A percentile compares a stretch with the other conserved stretches of the same genome.
phyloP scores from a whole-genome alignment of 148 eudicot genomes.

The Gaultheria prostrata region DNA sequence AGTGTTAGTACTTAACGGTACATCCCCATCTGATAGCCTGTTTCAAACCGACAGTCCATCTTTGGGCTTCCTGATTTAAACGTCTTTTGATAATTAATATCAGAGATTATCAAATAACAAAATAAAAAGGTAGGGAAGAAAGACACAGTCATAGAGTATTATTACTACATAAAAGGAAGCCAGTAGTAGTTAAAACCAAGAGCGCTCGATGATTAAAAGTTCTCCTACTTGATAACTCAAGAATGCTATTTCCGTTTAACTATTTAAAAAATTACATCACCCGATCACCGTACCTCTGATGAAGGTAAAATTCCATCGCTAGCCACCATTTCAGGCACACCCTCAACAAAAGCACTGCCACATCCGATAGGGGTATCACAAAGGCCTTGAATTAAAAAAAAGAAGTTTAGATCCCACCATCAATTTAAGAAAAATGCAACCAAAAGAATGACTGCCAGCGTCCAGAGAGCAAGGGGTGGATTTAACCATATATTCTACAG shows the following conservation, averaged over 20 bases:
- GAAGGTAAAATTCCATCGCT: constrained; percentile 36
- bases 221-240: constrained; percentile 8
- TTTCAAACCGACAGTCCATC: background rate
- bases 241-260: background rate
- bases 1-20: background rate
- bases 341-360: constrained; percentile 32
- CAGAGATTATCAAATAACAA: background rate
- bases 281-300: constrained; percentile 49
- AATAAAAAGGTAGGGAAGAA: background rate
- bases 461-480: background rate
- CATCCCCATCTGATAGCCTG: background rate
- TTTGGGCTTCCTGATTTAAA: background rate
- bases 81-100: background rate
- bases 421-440: constrained; percentile 5
- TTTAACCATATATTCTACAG: background rate
- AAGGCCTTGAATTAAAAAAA: constrained; percentile 29
- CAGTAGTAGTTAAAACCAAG: background rate
- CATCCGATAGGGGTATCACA: constrained; percentile 33
- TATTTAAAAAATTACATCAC: background rate
- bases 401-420: background rate
- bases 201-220: background rate
- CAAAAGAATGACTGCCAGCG: background rate
- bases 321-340: constrained; percentile 33
- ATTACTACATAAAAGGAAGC: too few relatives aligned
- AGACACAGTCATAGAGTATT: background rate